phyloP scores from a whole-genome alignment of 2,329 filamentous ascomycete genomes.

The Fusarium foetens region DNA sequence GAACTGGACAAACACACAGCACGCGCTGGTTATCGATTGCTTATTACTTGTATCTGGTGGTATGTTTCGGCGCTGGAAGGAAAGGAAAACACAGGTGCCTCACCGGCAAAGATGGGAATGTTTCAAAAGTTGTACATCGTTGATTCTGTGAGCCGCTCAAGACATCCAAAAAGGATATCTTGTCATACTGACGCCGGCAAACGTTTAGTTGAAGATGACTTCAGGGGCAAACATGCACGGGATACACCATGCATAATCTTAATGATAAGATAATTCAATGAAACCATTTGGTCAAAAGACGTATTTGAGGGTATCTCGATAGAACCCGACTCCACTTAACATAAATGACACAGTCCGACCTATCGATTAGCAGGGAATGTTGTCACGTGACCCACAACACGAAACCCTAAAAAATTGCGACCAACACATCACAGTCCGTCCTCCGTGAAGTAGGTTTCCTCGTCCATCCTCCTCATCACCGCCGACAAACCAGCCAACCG shows the following conservation, averaged over 20 bases:
- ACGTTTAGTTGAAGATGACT: not conserved
- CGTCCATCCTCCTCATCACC: slow-evolving; percentile 51
- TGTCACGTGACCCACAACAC: too few relatives aligned
- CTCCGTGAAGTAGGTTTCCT: slow-evolving; percentile 37
- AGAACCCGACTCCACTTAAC: too few relatives aligned
- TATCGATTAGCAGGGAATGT: too few relatives aligned
- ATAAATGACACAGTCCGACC: too few relatives aligned
- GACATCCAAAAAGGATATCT: slow-evolving; percentile 7
- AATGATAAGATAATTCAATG: not conserved
- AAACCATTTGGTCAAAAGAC: not conserved
- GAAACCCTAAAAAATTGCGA: slow-evolving; percentile 39
- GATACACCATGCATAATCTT: not conserved
- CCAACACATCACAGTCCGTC: slow-evolving; percentile 40
- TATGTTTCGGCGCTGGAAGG: slow-evolving; percentile 29
- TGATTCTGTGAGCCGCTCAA: slow-evolving; percentile 22
- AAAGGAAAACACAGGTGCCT: slow-evolving; percentile 32
- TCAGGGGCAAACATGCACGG: not conserved
- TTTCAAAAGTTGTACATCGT: slow-evolving; percentile 16
- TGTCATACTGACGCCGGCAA: not conserved
- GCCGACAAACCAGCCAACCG: slow-evolving; percentile 53
- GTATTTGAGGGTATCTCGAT: not conserved
- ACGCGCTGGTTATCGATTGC: slow-evolving; percentile 34
- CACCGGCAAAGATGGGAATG: slow-evolving; percentile 28
- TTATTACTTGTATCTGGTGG: slow-evolving; percentile 4
- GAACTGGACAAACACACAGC: slow-evolving; percentile 28